Base-by-base conservation (phyloP, 345 rosid species). In the Acer saccharum region DNA sequence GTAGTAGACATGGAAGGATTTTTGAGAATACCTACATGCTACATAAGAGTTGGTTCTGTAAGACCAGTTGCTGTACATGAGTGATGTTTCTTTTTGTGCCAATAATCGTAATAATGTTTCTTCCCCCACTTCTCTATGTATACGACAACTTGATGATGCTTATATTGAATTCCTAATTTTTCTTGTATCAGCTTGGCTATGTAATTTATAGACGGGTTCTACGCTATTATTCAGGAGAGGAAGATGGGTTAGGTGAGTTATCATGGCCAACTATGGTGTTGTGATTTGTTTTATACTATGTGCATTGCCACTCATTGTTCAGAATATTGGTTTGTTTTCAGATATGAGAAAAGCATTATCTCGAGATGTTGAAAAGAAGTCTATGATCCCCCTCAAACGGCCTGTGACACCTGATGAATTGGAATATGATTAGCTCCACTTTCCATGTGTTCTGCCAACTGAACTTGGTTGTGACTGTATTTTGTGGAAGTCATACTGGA, bases 301-400 rank as follows among this genome's bases (percentile, higher is more conserved):
- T 41, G 44, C 44, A 44, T 48, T 25, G 27, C 27, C 27, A 25
- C 27, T 25, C 27, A 25, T 25, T 75, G 39, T 10, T 6, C 10
- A 63, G 44, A 6, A 25, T 70, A 27, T 46, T 71, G 71, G 43
- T 73, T n/a, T 57, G 29, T 80, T 77, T 82, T 69, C 88, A 97
- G 97, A 94, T 86, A 97, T 89, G 97, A 93, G 98, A 87, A 97
- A 97, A 85, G 98, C 98, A 16, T 84, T 93, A 74, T 90, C 99
- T 60, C 85, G 90, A 73, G 97, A 97, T 68, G 88, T 91, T 21
- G 97, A 90, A 75, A 97, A 94, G 89, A 97, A 91, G 76, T 91
- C 97, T 20, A 82, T 94, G 54, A 81, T 92, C 60, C 99, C 98
- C 81, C 98, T 91, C 62, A 96, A 94, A 81, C 89, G 94, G 52